Evolutionary conservation across 352 stramenopile genomes (phyloP).

Genomic region (Phytophthora megakarya): DNA sequence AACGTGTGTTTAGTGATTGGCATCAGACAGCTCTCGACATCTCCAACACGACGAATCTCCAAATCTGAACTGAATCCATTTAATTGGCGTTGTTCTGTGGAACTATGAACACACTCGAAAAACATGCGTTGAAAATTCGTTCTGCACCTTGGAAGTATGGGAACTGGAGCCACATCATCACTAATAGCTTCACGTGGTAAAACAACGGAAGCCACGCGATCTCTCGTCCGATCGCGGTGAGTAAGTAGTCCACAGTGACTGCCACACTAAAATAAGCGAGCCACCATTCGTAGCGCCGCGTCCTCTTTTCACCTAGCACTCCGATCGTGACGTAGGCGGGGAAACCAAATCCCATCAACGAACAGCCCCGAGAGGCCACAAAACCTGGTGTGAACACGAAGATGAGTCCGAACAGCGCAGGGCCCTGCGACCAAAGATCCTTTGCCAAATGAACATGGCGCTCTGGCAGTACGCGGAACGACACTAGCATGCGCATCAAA

Average conservation of each 20-base stretch:
- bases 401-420: constrained; percentile 73
- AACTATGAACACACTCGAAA: constrained; percentile 78
- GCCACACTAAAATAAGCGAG: constrained; percentile 84
- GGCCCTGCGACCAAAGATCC: constrained; percentile 81
- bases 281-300: constrained; percentile 88
- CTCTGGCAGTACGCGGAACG: constrained; percentile 68
- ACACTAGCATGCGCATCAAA: constrained; percentile 68
- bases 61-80: constrained; percentile 24
- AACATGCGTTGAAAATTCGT: constrained; percentile 77
- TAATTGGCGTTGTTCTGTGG: constrained; percentile 47
- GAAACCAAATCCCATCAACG: constrained; percentile 80
- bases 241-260: constrained; percentile 69
- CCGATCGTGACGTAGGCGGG: constrained; percentile 83
- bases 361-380: constrained; percentile 74
- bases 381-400: constrained; percentile 89
- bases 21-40: not conserved
- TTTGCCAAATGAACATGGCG: constrained; percentile 70
- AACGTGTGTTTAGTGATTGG: no score
- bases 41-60: not conserved
- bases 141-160: constrained; percentile 89
- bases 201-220: constrained; percentile 86
- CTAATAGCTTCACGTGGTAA: constrained; percentile 83
- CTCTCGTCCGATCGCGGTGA: constrained; percentile 55
- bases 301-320: constrained; percentile 74
- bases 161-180: constrained; percentile 91